Conservation (phyloP, 1,284 basidiomycete genomes). For the Boletellus deceptivus region DNA sequence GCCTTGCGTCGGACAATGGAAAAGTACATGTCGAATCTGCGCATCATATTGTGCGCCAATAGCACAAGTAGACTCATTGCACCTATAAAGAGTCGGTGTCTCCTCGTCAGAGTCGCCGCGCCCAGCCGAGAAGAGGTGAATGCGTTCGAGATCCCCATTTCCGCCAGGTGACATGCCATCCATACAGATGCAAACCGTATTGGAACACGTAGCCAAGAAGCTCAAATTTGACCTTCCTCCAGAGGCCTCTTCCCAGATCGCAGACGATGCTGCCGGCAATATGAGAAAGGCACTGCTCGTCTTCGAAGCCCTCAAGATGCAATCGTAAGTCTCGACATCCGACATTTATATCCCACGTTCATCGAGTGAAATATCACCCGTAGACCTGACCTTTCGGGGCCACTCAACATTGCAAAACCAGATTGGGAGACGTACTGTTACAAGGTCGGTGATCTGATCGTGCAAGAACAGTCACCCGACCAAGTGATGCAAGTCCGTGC, state of each 20-base stretch:
- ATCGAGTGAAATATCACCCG: not conserved
- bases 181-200: slow-evolving; percentile 74
- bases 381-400: slow-evolving; percentile 72
- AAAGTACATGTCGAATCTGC: slow-evolving; percentile 98
- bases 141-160: not conserved
- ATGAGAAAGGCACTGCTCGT: slow-evolving; percentile 93
- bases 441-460: slow-evolving; percentile 90
- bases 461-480: slow-evolving; percentile 91
- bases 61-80: slow-evolving; percentile 96
- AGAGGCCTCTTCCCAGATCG: slow-evolving; percentile 72
- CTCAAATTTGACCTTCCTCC: slow-evolving; percentile 82
- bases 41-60: slow-evolving; percentile 97
- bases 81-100: slow-evolving; percentile 93
- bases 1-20: slow-evolving; percentile 98
- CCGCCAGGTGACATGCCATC: not conserved
- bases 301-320: slow-evolving; percentile 95
- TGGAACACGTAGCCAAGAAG: slow-evolving; percentile 79
- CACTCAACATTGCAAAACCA: slow-evolving; percentile 85
- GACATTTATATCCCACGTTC: not conserved
- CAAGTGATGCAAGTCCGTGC: slow-evolving; percentile 88
- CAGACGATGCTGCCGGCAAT: slow-evolving; percentile 84
- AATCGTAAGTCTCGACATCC: slow-evolving; percentile 56
- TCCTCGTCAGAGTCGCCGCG: slow-evolving; percentile 91
- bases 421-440: slow-evolving; percentile 99
- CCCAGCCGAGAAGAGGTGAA: slow-evolving; percentile 77